These are phyloP conservation scores for Pyrus bretschneideri DNA, from an alignment of 306 rosid genomes.

Conservation along the genomic window DNA sequence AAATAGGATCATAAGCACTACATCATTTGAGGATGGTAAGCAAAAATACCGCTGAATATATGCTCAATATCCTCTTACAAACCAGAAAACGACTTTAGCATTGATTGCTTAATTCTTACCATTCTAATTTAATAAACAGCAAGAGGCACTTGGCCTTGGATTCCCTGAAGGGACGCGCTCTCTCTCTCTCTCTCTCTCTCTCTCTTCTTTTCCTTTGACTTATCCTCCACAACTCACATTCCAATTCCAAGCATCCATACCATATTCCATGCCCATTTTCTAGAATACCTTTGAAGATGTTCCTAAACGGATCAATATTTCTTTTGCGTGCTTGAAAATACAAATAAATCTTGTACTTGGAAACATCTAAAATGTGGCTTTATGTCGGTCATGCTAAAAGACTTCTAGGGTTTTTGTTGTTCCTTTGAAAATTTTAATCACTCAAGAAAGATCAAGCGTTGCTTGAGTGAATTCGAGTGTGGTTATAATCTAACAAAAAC, in stretches of 20 bases:
- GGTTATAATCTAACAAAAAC: too few relatives aligned
- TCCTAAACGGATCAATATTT: too few relatives aligned
- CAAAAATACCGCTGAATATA: not conserved
- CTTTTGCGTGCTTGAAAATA: too few relatives aligned
- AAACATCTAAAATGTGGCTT: too few relatives aligned
- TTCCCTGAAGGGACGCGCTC: constrained; percentile 29
- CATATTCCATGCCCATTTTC: not conserved
- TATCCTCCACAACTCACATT: not conserved
- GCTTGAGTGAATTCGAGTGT: too few relatives aligned
- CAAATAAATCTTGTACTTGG: too few relatives aligned
- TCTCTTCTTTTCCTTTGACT: not conserved
- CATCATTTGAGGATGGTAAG: rapidly evolving
- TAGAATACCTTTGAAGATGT: not conserved
- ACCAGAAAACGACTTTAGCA: constrained; percentile 1
- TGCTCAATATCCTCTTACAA: not conserved
- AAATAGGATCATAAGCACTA: too few relatives aligned
- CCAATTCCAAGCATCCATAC: not conserved
- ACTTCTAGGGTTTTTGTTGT: too few relatives aligned
- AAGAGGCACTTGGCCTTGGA: constrained; percentile 40
- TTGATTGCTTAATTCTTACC: not conserved
- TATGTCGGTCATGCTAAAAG: too few relatives aligned
- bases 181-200: not conserved
- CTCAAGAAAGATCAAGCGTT: too few relatives aligned
- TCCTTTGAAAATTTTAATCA: too few relatives aligned
- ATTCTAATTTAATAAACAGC: constrained; percentile 7